Evolutionary conservation across 495 filamentous ascomycete genomes (phyloP), one percentile per base, ranked within the genome.

Genomic region (Penicillium verhagenii): DNA sequence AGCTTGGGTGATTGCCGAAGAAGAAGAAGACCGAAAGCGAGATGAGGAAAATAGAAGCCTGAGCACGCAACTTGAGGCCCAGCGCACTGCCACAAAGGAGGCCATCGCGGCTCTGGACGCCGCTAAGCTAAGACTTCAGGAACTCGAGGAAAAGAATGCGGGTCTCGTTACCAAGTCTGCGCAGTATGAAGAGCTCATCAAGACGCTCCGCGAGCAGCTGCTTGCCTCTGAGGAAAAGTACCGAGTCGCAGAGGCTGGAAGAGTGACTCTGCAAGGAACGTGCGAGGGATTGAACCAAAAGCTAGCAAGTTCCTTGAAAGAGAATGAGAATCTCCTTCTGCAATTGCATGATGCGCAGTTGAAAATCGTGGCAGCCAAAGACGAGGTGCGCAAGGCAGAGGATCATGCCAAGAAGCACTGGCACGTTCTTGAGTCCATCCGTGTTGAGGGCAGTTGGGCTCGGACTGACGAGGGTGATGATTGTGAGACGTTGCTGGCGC

Each of bases 361-460:
- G 2, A 13, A 24, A 3, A 28, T 47, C 9, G 42, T 38, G 29
- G 25, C 23, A 6, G 43, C 43, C 10, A 46, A 37, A 29, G 5
- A 39, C 29, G 6, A 35, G 29, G 51, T 54, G 18, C 10, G 8
- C 11, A 16, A 8, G 18, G 40, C 29, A 10, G 23, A 47, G 1
- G 42, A 38, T 2, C 51, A 54, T 31, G 42, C 51, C 26, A 54
- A 47, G 11, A 1, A 4, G 10, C 51, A 54, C 51, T 54, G 51
- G 51, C 31, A 47, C 6, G 28, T 13, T 54, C 43, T 54, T 6
- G 9, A 54, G 29, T 39, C 24, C 14, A 54, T 54, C 28, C 51
- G 51, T 24, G 42, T 19, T 11, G 51, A 48, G 10, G 52, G 44
- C 26, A 23, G 44, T 31, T 54, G 52, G 52, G 13, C 33, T 44